A percentile compares a stretch with the other conserved stretches of the same genome.
Evolutionary conservation across 2,329 filamentous ascomycete genomes (phyloP).

Genomic region (Alternaria dauci): DNA sequence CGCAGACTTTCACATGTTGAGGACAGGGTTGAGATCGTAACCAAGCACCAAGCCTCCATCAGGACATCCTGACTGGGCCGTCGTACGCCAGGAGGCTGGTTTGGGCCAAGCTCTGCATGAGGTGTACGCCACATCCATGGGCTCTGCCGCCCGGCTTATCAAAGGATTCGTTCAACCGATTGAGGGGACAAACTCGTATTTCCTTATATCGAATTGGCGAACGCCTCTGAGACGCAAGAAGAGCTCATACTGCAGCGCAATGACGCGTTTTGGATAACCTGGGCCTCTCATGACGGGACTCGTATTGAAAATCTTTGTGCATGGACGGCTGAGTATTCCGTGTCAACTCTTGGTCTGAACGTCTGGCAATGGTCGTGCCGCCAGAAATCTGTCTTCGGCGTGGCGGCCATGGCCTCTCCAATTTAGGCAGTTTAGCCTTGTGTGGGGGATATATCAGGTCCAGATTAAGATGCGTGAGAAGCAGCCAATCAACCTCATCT

Average conservation of each 20-base stretch:
- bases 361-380: background rate
- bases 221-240: background rate
- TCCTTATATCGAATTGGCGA: slow-evolving; percentile 10
- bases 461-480: slow-evolving; percentile 28
- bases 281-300: slow-evolving; percentile 1
- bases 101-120: slow-evolving; percentile 10
- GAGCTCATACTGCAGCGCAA: slow-evolving; percentile 10
- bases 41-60: slow-evolving; percentile 20
- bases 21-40: slow-evolving; percentile 16
- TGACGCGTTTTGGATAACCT: slow-evolving; percentile 15
- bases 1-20: slow-evolving; percentile 25
- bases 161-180: slow-evolving; percentile 11
- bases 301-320: background rate
- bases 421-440: slow-evolving; percentile 22
- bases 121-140: slow-evolving; percentile 19
- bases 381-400: slow-evolving; percentile 3
- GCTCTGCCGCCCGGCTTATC: slow-evolving; percentile 5
- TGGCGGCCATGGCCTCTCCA: slow-evolving; percentile 1
- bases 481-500: slow-evolving; percentile 29
- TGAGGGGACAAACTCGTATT: background rate
- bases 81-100: slow-evolving; percentile 8
- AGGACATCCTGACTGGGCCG: slow-evolving; percentile 14
- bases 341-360: background rate
- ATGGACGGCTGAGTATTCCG: background rate
- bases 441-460: slow-evolving; percentile 25